phyloP scores from a whole-genome alignment of 1,284 basidiomycete species.

The Ceratobasidium sp. region DNA sequence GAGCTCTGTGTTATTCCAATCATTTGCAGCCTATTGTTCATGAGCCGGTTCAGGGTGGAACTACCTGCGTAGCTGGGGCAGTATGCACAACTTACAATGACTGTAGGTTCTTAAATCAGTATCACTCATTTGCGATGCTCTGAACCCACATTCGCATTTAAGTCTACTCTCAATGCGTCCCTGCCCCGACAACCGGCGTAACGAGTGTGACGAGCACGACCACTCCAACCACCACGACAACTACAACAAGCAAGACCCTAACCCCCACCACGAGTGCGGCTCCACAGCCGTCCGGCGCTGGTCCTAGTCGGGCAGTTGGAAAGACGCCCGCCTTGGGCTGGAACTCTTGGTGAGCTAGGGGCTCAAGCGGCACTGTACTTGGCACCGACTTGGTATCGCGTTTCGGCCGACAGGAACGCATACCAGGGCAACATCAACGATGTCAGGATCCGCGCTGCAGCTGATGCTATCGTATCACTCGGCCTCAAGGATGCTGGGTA shows the following conservation, averaged over 20 bases:
- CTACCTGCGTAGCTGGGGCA: conserved; percentile 12
- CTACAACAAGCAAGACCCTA: background rate
- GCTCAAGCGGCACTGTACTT: background rate
- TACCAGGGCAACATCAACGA: conserved; percentile 52
- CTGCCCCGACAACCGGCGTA: conserved; percentile 20
- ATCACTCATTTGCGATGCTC: background rate
- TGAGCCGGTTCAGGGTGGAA: background rate
- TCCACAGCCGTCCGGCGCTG: conserved; percentile 29
- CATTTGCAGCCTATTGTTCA: background rate
- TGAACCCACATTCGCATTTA: background rate
- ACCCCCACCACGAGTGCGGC: background rate
- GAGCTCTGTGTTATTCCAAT: background rate
- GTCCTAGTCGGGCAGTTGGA: conserved; percentile 34
- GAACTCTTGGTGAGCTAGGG: conserved; percentile 33
- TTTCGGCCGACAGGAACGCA: conserved; percentile 38
- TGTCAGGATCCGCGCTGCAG: conserved; percentile 56
- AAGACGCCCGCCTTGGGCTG: conserved; percentile 39
- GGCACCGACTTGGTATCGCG: background rate
- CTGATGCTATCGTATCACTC: conserved; percentile 56
- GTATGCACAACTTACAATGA: conserved; percentile 19
- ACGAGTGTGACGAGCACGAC: conserved; percentile 17
- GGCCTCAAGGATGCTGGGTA: conserved; percentile 61
- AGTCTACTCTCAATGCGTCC: conserved; percentile 29
- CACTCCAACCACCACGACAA: conserved; percentile 13
- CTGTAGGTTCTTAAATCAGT: conserved; percentile 6